A percentile compares a stretch with the other conserved stretches of the same genome.
These are phyloP conservation scores for Scutellospora calospora DNA, from an alignment of 371 early-diverging fungal genomes.

Conservation along the genomic window DNA sequence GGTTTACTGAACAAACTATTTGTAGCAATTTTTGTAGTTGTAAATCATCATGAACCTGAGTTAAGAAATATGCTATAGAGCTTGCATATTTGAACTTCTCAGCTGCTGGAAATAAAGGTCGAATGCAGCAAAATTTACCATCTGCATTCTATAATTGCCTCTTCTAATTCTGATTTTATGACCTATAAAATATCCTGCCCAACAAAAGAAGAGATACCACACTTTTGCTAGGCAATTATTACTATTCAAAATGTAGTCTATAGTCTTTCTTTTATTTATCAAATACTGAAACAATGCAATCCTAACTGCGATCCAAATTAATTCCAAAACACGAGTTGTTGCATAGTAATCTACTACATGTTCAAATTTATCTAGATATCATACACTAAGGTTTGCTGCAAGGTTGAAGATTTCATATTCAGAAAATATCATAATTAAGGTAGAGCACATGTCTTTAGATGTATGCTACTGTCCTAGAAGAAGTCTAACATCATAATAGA, in stretches of 20 bases:
- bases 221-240: conserved; percentile 9
- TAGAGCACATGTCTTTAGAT: conserved; percentile 30
- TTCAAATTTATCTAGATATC: conserved; percentile 7
- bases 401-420: conserved; percentile 16
- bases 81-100: background rate
- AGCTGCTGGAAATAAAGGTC: conserved; percentile 1
- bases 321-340: conserved; percentile 21
- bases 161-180: conserved; percentile 1
- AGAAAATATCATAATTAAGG: conserved; percentile 21
- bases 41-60: background rate
- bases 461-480: conserved; percentile 34
- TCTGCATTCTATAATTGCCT: background rate
- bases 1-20: background rate
- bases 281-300: background rate
- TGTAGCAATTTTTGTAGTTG: background rate
- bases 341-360: background rate
- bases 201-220: conserved; percentile 21
- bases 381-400: background rate
- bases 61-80: background rate
- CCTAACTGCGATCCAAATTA: conserved; percentile 19
- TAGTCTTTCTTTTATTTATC: background rate
- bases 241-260: background rate
- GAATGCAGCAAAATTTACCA: no score
- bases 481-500: background rate
- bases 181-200: conserved; percentile 4